Evolutionary conservation across 129 eudicot species (phyloP), one percentile per base, ranked within the genome.

Genomic region (Arctium lappa): DNA sequence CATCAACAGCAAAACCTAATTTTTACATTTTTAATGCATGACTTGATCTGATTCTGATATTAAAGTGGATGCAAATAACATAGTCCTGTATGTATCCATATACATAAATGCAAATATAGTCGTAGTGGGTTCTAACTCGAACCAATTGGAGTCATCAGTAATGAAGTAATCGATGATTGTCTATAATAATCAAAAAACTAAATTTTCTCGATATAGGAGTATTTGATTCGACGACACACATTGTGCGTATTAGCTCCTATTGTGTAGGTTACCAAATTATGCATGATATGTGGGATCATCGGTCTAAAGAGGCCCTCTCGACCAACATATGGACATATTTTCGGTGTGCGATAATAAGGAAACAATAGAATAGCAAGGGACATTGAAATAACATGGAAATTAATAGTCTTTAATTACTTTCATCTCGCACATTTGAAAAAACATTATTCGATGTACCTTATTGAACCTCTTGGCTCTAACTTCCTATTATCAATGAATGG

Each of bases 361-460:
- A 63, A 22, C 27, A 22, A 22, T 22, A 22, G 27, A 22, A 63
- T 6, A 22, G 10, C 33, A 27, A 7, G 31, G 4, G 10, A 22
- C 70, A 22, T 63, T 63, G 29, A 8, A 22, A 63, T 60, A 56
- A 34, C 31, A 71, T 7, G 40, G 79, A 56, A 72, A 80, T 27
- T 36, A 34, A 22, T 34, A 37, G 71, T 63, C 63, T 13, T 2
- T 50, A 50, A 22, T 2, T 32, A 27, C 63, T 13, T 72, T 56
- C 27, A 4, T 8, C 66, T 3, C 31, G 33, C 53, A 75, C 38
- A 75, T 6, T 31, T 46, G 40, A 66, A 39, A 68, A 73, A 42
- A 46, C 85, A 66, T 66, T 46, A 82, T 34, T 68, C 3, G 53
- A 82, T 82, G 7, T 56, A 12, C 81, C 69, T 40, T 75, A 82